phyloP scores from a whole-genome alignment of 2,329 filamentous ascomycete genomes.

The Neofusicoccum parvum region DNA sequence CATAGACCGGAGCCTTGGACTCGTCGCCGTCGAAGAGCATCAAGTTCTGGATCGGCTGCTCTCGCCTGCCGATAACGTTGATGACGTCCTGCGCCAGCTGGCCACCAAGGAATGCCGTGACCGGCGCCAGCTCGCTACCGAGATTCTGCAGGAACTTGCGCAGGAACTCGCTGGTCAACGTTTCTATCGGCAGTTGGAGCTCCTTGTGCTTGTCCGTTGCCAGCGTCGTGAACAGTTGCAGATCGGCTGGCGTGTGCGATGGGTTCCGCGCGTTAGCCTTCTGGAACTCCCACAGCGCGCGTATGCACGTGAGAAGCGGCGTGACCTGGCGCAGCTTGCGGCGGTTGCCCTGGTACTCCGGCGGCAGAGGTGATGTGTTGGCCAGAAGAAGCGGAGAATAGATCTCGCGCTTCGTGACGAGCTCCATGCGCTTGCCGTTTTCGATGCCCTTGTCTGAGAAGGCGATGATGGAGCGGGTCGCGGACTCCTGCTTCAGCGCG shows the following conservation, averaged over 20 bases:
- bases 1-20: slow-evolving; percentile 77
- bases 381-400: slow-evolving; percentile 89
- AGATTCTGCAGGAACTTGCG: slow-evolving; percentile 86
- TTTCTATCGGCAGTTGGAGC: slow-evolving; percentile 50
- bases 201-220: slow-evolving; percentile 78
- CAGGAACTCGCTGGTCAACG: slow-evolving; percentile 63
- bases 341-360: slow-evolving; percentile 68
- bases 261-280: slow-evolving; percentile 44
- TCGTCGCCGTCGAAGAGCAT: slow-evolving; percentile 86
- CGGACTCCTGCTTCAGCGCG: slow-evolving; percentile 65
- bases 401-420: slow-evolving; percentile 86
- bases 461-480: slow-evolving; percentile 73
- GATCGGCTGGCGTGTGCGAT: slow-evolving; percentile 61
- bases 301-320: slow-evolving; percentile 80
- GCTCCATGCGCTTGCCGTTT: slow-evolving; percentile 70
- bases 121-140: slow-evolving; percentile 79
- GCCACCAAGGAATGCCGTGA: slow-evolving; percentile 86
- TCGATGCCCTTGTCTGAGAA: slow-evolving; percentile 67
- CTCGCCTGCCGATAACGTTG: slow-evolving; percentile 85
- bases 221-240: slow-evolving; percentile 74
- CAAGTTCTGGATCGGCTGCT: slow-evolving; percentile 96
- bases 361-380: slow-evolving; percentile 70
- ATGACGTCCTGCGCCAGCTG: slow-evolving; percentile 95
- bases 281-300: slow-evolving; percentile 88
- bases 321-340: slow-evolving; percentile 75